Evolutionary conservation across 192 early-diverging fungal genomes (phyloP), one percentile per base, ranked within the genome.

Genomic region (Thoreauomyces humboldtii): DNA sequence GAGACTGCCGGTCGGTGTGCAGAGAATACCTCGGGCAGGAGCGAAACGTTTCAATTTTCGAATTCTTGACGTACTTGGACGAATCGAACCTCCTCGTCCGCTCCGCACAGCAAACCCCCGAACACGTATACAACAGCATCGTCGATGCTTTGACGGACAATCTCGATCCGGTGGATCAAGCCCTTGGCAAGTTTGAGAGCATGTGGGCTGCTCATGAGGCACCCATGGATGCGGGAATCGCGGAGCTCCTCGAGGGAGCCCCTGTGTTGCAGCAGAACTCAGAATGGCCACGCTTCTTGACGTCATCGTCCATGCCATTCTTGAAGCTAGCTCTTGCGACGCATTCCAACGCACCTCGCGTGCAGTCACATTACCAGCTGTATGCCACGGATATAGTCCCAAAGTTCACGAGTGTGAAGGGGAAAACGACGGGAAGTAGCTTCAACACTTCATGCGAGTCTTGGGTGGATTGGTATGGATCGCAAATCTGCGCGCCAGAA

Each of bases 351-450:
- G 91, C 94, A 15, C 92, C 96, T 0, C 79, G 78, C n/a, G 85
- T 96, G 25, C 80, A 91, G 63, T 85, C 94, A 0, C 84, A 88
- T 58, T 88, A 95, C 71, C 91, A 91, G 48, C 82, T 86, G 27
- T 96, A 96, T 77, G 65, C 77, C n/a, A 59, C 84, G 0, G 82
- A 77, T 4, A 86, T 92, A n/a, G 73, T 88, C 1, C 86, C 86
- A 0, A 66, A 63, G 14, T 64, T 85, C 31, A 9, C 19, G 4
- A 36, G 32, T 25, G 11, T 12, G 11, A 41, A 17, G 38, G n/a
- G n/a, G n/a, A n/a, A n/a, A n/a, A n/a, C n/a, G n/a, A 4, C 6
- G 27, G 50, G 50, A 22, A 70, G 63, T 17, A 50, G 46, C n/a
- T 88, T 85, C 44, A 61, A 89, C 59, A 24, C 54, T 4, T 35